These are phyloP conservation scores for Globisporangium paroecandrum DNA, from an alignment of 352 stramenopile genomes.

Conservation along the genomic window DNA sequence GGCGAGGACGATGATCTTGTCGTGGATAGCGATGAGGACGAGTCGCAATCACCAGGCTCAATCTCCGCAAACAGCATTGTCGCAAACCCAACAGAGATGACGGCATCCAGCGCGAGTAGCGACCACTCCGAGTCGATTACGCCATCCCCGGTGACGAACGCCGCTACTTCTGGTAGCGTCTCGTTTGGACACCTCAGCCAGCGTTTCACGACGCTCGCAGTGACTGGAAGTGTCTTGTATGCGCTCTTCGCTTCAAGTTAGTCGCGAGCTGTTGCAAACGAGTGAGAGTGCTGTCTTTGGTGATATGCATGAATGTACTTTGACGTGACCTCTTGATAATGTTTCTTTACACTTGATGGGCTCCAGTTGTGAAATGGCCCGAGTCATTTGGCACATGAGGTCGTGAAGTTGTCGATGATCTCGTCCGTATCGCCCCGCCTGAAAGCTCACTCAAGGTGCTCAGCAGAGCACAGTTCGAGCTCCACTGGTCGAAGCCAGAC, in stretches of 20 bases:
- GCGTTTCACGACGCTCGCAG: background rate
- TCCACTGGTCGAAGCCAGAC: background rate
- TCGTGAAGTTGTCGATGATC: background rate
- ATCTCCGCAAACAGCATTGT: background rate
- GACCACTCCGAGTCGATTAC: background rate
- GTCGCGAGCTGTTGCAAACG: background rate
- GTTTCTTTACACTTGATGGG: background rate
- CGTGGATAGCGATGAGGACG: background rate
- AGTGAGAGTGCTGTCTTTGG: background rate
- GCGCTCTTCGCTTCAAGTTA: slow-evolving; percentile 4
- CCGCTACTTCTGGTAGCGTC: background rate
- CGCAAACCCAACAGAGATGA: background rate
- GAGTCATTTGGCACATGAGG: too few relatives aligned
- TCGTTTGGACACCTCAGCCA: background rate
- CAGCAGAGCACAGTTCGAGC: background rate
- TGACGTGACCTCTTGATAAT: background rate
- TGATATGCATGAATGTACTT: background rate
- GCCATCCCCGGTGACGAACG: background rate
- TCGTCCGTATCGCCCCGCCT: background rate
- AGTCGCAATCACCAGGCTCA: background rate
- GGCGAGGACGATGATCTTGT: slow-evolving; percentile 5
- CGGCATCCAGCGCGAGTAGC: background rate
- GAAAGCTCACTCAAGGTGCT: background rate
- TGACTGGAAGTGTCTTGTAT: background rate
- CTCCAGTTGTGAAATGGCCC: background rate